phyloP scores from a whole-genome alignment of 2,329 filamentous ascomycete genomes.

The Arthrinium phaeospermum region DNA sequence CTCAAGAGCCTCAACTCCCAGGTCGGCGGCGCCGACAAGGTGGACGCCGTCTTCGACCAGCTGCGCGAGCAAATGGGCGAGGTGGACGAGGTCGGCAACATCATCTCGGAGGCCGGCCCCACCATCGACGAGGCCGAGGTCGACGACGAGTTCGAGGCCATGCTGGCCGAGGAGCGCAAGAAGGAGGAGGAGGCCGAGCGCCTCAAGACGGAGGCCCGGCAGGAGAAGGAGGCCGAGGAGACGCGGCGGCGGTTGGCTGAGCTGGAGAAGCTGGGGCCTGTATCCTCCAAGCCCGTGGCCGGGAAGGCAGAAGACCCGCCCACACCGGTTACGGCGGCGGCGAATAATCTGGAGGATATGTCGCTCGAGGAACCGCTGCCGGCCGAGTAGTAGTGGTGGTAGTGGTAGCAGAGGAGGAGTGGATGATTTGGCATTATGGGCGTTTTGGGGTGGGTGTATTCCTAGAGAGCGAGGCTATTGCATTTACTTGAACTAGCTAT shows the following conservation, averaged over 20 bases:
- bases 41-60: constrained; percentile 76
- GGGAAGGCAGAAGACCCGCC: constrained; percentile 42
- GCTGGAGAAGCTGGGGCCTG: constrained; percentile 47
- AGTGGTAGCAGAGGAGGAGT: neutral
- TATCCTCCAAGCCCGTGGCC: constrained; percentile 23
- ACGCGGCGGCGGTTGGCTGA: constrained; percentile 56
- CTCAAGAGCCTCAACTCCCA: constrained; percentile 76
- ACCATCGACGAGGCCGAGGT: constrained; percentile 80
- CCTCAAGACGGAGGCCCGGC: constrained; percentile 50
- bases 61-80: constrained; percentile 81
- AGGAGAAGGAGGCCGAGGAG: constrained; percentile 54
- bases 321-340: constrained; percentile 38
- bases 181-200: constrained; percentile 54
- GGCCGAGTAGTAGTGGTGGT: constrained; percentile 19
- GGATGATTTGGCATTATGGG: neutral
- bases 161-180: constrained; percentile 67
- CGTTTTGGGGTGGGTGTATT: neutral
- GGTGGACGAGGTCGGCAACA: constrained; percentile 80
- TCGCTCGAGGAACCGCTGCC: constrained; percentile 38
- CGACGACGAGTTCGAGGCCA: constrained; percentile 81
- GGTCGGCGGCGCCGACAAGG: constrained; percentile 76
- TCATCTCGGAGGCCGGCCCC: constrained; percentile 70
- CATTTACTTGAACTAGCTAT: neutral
- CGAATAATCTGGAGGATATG: constrained; percentile 44
- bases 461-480: neutral